These are phyloP conservation scores for Nicotiana paniculata DNA, from an alignment of 257 asterid genomes.

Conservation along the genomic window DNA sequence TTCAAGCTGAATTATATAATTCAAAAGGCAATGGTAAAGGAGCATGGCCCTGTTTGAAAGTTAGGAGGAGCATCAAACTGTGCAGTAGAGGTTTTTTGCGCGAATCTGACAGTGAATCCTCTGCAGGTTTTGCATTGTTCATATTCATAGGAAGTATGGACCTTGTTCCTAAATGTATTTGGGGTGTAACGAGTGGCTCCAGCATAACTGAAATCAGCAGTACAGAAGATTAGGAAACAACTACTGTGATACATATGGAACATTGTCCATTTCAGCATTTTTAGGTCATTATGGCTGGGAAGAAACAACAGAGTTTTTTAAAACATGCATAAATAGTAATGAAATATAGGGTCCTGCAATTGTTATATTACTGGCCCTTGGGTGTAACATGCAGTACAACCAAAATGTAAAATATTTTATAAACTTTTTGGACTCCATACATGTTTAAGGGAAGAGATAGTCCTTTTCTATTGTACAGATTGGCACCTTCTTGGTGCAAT, in stretches of 20 bases:
- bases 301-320: background rate
- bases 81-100: background rate
- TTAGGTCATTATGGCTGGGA: background rate
- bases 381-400: background rate
- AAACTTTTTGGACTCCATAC: no score
- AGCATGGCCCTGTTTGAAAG: background rate
- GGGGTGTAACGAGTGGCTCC: background rate
- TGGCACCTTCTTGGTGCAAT: no score
- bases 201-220: background rate
- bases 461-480: no score
- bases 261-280: background rate
- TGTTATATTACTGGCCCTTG: background rate
- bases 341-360: background rate
- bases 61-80: background rate
- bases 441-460: no score
- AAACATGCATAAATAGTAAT: background rate
- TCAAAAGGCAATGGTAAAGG: background rate
- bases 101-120: background rate
- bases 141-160: background rate
- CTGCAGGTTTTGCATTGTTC: background rate
- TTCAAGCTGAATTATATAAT: background rate
- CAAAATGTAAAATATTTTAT: background rate
- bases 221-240: background rate
- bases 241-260: background rate
- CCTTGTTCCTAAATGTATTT: background rate